phyloP scores from a whole-genome alignment of 208 protist species.

The Vickermania ingenoplastis region DNA sequence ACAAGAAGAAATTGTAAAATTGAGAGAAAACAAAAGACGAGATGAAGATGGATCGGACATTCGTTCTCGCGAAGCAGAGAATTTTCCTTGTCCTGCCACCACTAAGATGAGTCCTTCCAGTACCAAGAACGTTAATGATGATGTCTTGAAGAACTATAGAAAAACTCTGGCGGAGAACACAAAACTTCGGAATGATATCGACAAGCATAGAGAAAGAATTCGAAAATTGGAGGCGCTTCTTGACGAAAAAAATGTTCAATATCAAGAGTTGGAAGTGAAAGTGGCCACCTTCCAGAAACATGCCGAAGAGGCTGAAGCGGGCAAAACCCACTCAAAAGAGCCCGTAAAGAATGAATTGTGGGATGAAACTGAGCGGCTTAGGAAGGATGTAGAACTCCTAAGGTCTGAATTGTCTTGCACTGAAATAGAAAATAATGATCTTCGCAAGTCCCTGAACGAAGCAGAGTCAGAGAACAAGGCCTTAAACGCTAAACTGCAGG shows the following conservation, averaged over 20 bases:
- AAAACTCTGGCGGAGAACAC: conserved; percentile 26
- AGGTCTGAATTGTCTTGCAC: neutral
- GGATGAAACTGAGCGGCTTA: neutral
- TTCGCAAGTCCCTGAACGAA: neutral
- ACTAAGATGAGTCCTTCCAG: neutral
- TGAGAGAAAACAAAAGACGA: neutral
- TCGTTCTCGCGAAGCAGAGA: neutral
- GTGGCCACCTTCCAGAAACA: conserved; percentile 21
- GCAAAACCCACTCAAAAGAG: conserved; percentile 3
- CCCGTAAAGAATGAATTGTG: neutral
- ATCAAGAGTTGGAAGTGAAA: conserved; percentile 40
- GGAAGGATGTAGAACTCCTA: conserved; percentile 6
- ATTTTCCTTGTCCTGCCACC: neutral
- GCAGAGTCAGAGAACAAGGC: too few species aligned
- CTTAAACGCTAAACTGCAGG: too few species aligned
- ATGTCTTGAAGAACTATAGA: conserved; percentile 9
- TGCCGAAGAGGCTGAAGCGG: neutral
- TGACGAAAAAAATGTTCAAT: conserved; percentile 30
- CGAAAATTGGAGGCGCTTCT: conserved; percentile 16
- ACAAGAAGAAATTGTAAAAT: conserved; percentile 7
- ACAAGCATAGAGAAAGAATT: conserved; percentile 22
- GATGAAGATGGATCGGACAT: neutral
- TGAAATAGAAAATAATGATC: neutral
- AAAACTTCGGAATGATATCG: conserved; percentile 28
- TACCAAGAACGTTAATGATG: conserved; percentile 9